Evolutionary conservation across 192 early-diverging fungal species (phyloP).

Genomic region (Coemansia sp.): DNA sequence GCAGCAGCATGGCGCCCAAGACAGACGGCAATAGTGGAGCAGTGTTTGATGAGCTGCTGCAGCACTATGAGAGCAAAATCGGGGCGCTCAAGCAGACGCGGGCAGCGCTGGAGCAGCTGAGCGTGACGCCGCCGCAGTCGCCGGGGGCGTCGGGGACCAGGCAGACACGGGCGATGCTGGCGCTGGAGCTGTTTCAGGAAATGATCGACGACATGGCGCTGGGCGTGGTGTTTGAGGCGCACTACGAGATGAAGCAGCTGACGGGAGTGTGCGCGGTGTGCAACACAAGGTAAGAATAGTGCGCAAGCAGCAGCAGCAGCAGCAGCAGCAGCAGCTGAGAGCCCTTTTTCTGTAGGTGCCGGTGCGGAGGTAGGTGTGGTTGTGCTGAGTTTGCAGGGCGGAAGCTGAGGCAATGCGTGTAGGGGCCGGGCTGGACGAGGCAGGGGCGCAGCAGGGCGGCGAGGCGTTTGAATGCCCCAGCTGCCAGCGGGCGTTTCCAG

Average conservation of each 20-base stretch:
- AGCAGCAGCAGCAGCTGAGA: too few relatives aligned
- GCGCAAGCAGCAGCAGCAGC: too few relatives aligned
- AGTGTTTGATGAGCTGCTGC: slow-evolving; percentile 44
- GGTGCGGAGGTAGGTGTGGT: slow-evolving; percentile 26
- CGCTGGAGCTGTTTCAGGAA: slow-evolving; percentile 49
- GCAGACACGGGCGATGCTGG: slow-evolving; percentile 33
- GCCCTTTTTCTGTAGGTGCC: too few relatives aligned
- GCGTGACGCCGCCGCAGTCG: slow-evolving; percentile 18
- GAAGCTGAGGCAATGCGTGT: background rate
- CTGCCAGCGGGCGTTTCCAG: slow-evolving; percentile 74
- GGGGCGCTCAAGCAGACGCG: slow-evolving; percentile 30
- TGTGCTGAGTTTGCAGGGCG: too few relatives aligned
- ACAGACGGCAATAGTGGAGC: slow-evolving; percentile 12
- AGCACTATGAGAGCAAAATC: slow-evolving; percentile 40
- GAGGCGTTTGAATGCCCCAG: slow-evolving; percentile 74
- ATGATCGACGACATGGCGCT: slow-evolving; percentile 71
- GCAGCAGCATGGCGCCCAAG: slow-evolving; percentile 9
- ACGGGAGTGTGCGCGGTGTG: slow-evolving; percentile 68
- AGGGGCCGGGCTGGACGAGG: slow-evolving; percentile 5
- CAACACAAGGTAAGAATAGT: slow-evolving; percentile 64
- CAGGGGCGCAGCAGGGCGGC: slow-evolving; percentile 27
- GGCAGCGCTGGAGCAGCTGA: slow-evolving; percentile 31
- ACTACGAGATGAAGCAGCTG: slow-evolving; percentile 63
- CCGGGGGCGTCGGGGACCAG: slow-evolving; percentile 4
- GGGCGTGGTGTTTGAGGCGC: slow-evolving; percentile 71